Conservation (phyloP, 352 stramenopile genomes). For the Phytophthora palmivora region DNA sequence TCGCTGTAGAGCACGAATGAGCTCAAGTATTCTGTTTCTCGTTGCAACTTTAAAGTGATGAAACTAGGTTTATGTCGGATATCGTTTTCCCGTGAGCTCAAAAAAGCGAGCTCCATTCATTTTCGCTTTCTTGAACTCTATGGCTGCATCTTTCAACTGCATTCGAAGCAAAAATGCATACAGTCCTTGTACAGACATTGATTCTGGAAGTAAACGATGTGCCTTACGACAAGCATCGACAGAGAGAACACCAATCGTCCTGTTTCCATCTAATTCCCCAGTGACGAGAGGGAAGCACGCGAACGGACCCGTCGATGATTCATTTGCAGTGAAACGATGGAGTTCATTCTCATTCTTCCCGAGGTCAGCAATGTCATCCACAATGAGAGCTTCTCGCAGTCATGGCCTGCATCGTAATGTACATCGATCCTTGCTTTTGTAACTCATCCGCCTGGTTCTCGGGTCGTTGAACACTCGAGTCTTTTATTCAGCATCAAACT, state of each 20-base stretch:
- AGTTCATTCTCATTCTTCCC: slow-evolving; percentile 20
- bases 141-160: slow-evolving; percentile 54
- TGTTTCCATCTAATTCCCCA: not conserved
- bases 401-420: slow-evolving; percentile 50
- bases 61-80: slow-evolving; percentile 56
- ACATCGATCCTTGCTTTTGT: not conserved
- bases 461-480: slow-evolving; percentile 27
- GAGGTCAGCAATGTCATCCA: slow-evolving; percentile 46
- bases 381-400: slow-evolving; percentile 33
- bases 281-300: slow-evolving; percentile 58
- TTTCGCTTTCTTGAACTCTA: slow-evolving; percentile 49
- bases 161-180: slow-evolving; percentile 63
- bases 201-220: slow-evolving; percentile 49
- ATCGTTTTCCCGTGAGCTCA: slow-evolving; percentile 54
- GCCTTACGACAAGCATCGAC: slow-evolving; percentile 67
- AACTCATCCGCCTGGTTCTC: slow-evolving; percentile 14
- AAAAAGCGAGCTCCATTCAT: slow-evolving; percentile 57
- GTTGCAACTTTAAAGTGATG: slow-evolving; percentile 58
- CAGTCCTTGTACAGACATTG: slow-evolving; percentile 61
- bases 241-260: slow-evolving; percentile 56
- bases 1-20: slow-evolving; percentile 51
- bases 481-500: slow-evolving; percentile 55
- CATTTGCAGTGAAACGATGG: slow-evolving; percentile 28
- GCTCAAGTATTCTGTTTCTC: slow-evolving; percentile 60
- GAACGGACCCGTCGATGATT: slow-evolving; percentile 49